phyloP scores from a whole-genome alignment of 495 filamentous ascomycete species.

The Talaromyces thailandensis region DNA sequence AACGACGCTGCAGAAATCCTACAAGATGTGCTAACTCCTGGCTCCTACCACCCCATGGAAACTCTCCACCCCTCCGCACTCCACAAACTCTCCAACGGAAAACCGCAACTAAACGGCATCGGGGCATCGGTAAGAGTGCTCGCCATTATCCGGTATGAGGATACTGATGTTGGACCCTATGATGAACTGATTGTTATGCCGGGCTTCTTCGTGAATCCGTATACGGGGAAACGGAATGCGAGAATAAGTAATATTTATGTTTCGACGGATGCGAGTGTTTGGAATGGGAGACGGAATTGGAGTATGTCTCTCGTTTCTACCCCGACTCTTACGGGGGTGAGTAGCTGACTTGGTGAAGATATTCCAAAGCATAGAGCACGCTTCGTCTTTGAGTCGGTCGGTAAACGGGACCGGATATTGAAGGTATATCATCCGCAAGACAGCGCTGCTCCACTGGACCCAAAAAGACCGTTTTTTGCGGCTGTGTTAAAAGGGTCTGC shows the following conservation, averaged over 20 bases:
- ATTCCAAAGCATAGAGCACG: not conserved
- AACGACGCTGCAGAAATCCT: not conserved
- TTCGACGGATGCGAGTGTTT: not conserved
- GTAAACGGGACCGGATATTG: not conserved
- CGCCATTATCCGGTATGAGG: not conserved
- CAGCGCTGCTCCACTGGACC: not conserved
- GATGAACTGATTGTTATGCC: not conserved
- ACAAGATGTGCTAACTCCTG: not conserved
- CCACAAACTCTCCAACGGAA: not conserved
- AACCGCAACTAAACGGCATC: not conserved
- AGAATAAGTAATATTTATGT: not conserved
- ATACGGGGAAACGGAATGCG: not conserved
- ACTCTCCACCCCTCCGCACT: not conserved
- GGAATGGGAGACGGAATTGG: not conserved
- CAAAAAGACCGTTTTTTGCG: not conserved
- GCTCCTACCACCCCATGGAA: not conserved
- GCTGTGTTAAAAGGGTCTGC: not conserved
- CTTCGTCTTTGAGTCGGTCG: not conserved
- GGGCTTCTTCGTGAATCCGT: not conserved
- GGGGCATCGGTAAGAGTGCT: not conserved
- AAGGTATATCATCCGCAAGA: not conserved
- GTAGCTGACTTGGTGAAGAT: not conserved
- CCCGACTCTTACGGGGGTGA: too few species aligned
- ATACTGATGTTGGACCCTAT: not conserved
- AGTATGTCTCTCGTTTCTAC: not conserved